Base-by-base conservation (phyloP, 2,329 filamentous ascomycete genomes). In the Penicillium verrucosum region DNA sequence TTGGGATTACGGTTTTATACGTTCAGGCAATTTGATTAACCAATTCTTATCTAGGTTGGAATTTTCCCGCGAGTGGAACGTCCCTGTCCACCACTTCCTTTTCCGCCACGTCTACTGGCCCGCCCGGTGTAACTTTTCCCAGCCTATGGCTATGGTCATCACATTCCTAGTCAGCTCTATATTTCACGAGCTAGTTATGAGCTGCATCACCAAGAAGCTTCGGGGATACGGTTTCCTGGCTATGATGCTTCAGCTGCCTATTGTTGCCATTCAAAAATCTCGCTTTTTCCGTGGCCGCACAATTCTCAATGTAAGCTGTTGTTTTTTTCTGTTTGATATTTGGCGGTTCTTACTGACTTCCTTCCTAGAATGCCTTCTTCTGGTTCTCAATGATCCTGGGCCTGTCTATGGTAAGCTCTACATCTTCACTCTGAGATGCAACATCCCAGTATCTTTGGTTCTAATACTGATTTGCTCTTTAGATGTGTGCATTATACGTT, bases 241-340 rank as follows among this genome's bases (percentile, higher is more conserved):
- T 60, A 94, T 97, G 86, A 97, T 99, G 94, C 78, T 95, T 60
- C 94, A 99, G 80, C 82, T 97, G 65, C 94, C 94, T 0, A 94
- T 97, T 64, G 89, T 97, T n/a, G 85, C 92, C 73, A 78, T 97
- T 30, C 94, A 97, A 78, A 84, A 90, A 60, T 92, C 89, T 5
- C 84, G 81, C 59, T 90, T 85, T 79, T 85, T 97, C 37, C 83
- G 86, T 53, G 86, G 87, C 21, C 84, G 85, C 64, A 86, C 86
- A 70, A 87, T 92, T 30, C 78, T 96, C 56, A 97, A 97, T 70
- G 80, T 82, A 65, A 65, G 73, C 66, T 12, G 5, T 10, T 14
- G 32, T 29, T 23, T 32, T 36, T 8, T 30, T 29, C 45, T 23
- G 37, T 29, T 44, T 11, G 9, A 12, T 37, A 18, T 14, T 2